Base-by-base conservation (phyloP, 2,329 filamentous ascomycete species). In the Triangularia verruculosa region DNA sequence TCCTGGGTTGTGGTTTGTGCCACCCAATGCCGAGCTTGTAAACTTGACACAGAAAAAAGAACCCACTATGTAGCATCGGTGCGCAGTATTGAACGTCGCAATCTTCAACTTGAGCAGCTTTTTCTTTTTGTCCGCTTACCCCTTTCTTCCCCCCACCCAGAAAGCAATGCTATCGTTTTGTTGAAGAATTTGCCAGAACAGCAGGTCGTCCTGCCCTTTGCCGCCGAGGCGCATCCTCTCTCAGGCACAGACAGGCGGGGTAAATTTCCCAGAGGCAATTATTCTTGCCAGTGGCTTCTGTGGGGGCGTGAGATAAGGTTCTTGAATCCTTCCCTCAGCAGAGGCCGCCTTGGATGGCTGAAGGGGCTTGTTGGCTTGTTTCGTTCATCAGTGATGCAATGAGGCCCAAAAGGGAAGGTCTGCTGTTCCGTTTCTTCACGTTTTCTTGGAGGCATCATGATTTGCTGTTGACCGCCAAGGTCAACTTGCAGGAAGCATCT, bases 251-350 rank as follows among this genome's bases (percentile, higher is more conserved):
- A 25, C 51, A 47, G 51, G 51, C 51, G 51, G 51, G 51, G 51
- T 54, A 54, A 54, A 25, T 54, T 54, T 54, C 51, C 51, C 20
- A 27, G 24, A 28, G 22, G 51, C 51, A 27, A 54, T 25, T 25
- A 54, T 54, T 54, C 15, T 7, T 47, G 39, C 12, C 51, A 25
- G 22, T 54, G 20, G 51, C 22, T 54, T 54, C 51, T 28, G 51
- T 54, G 51, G 51, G 51, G 51, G 51, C 51, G 51, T 54, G 22
- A 54, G 51, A 54, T 54, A 54, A 54, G 22, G 22, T 27, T 27
- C 51, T 54, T 28, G 51, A 54, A 54, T 54, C 51, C 51, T 54
- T 54, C 24, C 51, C 25, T 17, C 51, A 54, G 25, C 22, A 28
- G 51, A 54, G 51, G 25, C 25, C 22, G 25, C 22, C 51, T 27